Evolutionary conservation across 129 eudicot species (phyloP).

Genomic region (Glebionis coronaria): DNA sequence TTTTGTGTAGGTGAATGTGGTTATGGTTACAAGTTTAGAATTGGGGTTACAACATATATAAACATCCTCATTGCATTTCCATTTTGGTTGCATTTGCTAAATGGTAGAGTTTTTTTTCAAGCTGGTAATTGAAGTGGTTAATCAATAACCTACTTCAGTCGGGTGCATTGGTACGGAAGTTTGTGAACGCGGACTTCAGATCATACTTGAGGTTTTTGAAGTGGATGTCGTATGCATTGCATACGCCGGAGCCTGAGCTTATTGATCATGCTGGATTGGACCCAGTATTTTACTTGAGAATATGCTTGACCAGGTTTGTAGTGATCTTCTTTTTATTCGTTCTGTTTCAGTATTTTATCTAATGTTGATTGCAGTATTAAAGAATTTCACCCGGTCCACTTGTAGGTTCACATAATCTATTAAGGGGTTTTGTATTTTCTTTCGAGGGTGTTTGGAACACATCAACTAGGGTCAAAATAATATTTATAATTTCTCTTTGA

Average conservation of each 20-base stretch:
- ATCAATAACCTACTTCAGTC: slow-evolving; percentile 48
- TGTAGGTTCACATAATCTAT: no score
- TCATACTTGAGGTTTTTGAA: slow-evolving; percentile 55
- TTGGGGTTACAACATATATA: slow-evolving; percentile 51
- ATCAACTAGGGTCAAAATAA: no score
- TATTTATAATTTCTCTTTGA: no score
- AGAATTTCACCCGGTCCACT: no score
- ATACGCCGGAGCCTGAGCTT: slow-evolving; percentile 60
- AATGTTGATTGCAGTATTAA: no score
- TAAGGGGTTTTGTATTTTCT: no score
- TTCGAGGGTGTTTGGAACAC: no score
- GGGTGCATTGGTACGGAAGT: slow-evolving; percentile 43
- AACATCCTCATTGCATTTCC: slow-evolving; percentile 58
- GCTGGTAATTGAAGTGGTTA: slow-evolving; percentile 78
- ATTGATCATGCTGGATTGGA: slow-evolving; percentile 57
- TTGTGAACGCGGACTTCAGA: slow-evolving; percentile 56
- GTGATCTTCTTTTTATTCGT: neutral
- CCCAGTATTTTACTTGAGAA: slow-evolving; percentile 65
- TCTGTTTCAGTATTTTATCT: no score
- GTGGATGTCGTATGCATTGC: slow-evolving; percentile 80
- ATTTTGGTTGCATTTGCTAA: slow-evolving; percentile 64
- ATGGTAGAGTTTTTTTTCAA: slow-evolving; percentile 76
- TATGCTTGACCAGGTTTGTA: slow-evolving; percentile 67
- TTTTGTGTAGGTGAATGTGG: no score
- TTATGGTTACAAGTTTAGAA: slow-evolving; percentile 65